phyloP scores from a whole-genome alignment of 1,284 basidiomycete species.

The Leccinum subrobustum region DNA sequence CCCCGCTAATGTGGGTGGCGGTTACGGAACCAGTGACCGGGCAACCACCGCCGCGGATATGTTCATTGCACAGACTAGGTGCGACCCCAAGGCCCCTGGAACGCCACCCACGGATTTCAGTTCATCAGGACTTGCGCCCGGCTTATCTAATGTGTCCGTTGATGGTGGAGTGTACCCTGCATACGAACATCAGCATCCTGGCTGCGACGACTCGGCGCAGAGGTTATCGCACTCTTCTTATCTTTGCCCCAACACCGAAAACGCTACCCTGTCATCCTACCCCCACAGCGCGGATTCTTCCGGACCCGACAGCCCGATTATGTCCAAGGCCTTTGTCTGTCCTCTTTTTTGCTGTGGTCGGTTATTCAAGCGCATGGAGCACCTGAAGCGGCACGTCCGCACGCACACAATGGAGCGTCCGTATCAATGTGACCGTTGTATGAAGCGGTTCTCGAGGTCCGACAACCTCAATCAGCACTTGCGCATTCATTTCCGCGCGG shows the following conservation, averaged over 20 bases:
- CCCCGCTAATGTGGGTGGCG: slow-evolving; percentile 33
- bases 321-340: slow-evolving; percentile 72
- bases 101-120: slow-evolving; percentile 22
- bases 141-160: slow-evolving; percentile 21
- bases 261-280: slow-evolving; percentile 21
- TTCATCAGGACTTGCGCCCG: slow-evolving; percentile 21
- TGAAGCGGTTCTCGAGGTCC: slow-evolving; percentile 79
- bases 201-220: slow-evolving; percentile 20
- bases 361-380: slow-evolving; percentile 87
- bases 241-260: slow-evolving; percentile 18
- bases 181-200: slow-evolving; percentile 24
- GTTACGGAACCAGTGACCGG: slow-evolving; percentile 34
- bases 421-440: slow-evolving; percentile 70
- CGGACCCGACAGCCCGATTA: slow-evolving; percentile 26
- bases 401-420: slow-evolving; percentile 91
- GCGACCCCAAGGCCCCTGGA: slow-evolving; percentile 41
- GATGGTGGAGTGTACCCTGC: slow-evolving; percentile 18
- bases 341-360: slow-evolving; percentile 79
- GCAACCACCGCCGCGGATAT: slow-evolving; percentile 56
- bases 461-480: slow-evolving; percentile 85
- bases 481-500: slow-evolving; percentile 66
- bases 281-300: slow-evolving; percentile 20
- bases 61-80: slow-evolving; percentile 59
- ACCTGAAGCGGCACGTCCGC: slow-evolving; percentile 81
- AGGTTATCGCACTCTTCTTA: slow-evolving; percentile 20